Conservation (phyloP, 2,329 filamentous ascomycete species). For the Polytolypa hystricis region DNA sequence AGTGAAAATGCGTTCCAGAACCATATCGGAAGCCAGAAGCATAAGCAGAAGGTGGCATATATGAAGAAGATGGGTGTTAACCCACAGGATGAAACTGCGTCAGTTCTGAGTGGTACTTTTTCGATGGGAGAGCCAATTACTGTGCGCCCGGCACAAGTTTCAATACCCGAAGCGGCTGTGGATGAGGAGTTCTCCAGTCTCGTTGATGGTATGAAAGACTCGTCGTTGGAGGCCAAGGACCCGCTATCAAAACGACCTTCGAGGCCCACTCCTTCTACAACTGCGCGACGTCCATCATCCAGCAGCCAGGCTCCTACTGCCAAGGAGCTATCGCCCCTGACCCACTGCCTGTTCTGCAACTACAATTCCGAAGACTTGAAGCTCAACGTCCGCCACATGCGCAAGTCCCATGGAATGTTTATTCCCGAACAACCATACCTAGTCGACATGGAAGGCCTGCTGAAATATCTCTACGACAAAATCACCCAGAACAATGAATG, state of each 20-base stretch:
- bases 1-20: constrained; percentile 95
- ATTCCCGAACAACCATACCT: constrained; percentile 82
- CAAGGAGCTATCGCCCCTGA: constrained; percentile 36
- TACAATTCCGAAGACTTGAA: constrained; percentile 62
- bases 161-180: constrained; percentile 36
- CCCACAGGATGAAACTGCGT: constrained; percentile 58
- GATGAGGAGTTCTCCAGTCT: constrained; percentile 65
- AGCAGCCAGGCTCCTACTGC: constrained; percentile 4
- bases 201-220: constrained; percentile 63
- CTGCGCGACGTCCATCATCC: constrained; percentile 20
- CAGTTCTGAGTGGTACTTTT: constrained; percentile 72
- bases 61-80: constrained; percentile 35
- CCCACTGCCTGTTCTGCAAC: constrained; percentile 81
- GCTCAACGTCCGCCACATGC: constrained; percentile 83
- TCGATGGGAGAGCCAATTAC: constrained; percentile 71
- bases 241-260: constrained; percentile 29
- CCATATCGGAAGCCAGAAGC: constrained; percentile 82
- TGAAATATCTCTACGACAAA: constrained; percentile 67
- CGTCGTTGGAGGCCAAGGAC: constrained; percentile 44
- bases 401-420: constrained; percentile 87
- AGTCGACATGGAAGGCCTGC: constrained; percentile 67
- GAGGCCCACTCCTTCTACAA: constrained; percentile 30
- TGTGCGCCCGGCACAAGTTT: constrained; percentile 18
- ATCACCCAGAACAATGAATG: constrained; percentile 74
- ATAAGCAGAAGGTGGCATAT: constrained; percentile 56